Conservation (phyloP, 805 yeast species). For the Saccharomycopsis fibuligera region DNA sequence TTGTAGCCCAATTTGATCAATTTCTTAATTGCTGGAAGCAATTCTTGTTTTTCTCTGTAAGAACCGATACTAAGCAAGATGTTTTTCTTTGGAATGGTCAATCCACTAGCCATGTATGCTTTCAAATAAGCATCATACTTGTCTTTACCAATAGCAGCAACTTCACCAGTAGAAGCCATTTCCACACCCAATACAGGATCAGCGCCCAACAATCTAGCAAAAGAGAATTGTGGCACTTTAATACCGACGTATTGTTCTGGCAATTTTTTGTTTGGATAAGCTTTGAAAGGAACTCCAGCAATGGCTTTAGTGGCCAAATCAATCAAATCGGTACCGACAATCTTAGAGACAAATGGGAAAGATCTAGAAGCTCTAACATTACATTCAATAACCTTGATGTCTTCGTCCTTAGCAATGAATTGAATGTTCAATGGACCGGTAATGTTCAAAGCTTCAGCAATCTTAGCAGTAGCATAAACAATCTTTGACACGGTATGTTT, state of each 20-base stretch:
- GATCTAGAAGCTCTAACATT: constrained; percentile 99
- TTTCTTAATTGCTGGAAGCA: constrained; percentile 79
- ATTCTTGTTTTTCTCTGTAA: constrained; percentile 89
- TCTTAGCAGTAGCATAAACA: constrained; percentile 92
- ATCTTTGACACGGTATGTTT: constrained; percentile 87
- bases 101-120: constrained; percentile 91
- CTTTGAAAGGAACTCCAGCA: constrained; percentile 77
- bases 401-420: constrained; percentile 91
- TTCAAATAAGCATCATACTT: constrained; percentile 97
- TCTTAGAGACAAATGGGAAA: constrained; percentile 97
- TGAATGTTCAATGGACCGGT: constrained; percentile 98
- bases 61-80: constrained; percentile 93
- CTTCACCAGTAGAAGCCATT: constrained; percentile 99
- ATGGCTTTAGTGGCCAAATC: constrained; percentile 97
- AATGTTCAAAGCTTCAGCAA: constrained; percentile 88
- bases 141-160: constrained; percentile 93
- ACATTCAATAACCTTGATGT: constrained; percentile 96
- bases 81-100: constrained; percentile 91
- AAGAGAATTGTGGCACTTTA: constrained; percentile 96
- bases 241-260: constrained; percentile 94
- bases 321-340: constrained; percentile 90
- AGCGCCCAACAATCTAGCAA: constrained; percentile 95
- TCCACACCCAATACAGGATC: constrained; percentile 98
- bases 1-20: constrained; percentile 80
- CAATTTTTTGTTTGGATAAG: constrained; percentile 83